phyloP scores from a whole-genome alignment of 805 yeast species.

The Candida glaebosa region DNA sequence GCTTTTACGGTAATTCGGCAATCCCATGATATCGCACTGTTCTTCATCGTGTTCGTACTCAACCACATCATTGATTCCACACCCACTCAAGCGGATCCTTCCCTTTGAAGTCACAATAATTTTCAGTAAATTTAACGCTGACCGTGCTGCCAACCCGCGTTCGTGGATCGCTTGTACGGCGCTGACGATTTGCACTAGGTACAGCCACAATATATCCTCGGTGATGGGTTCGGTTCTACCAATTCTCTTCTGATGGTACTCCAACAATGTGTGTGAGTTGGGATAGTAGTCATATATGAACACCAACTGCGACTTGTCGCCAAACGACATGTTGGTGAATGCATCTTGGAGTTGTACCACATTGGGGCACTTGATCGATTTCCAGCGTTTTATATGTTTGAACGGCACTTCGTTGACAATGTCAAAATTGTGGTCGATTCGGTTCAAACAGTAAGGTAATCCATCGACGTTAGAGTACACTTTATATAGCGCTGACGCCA shows the following conservation, averaged over 20 bases:
- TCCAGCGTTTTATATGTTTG: constrained; percentile 66
- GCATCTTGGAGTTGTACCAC: constrained; percentile 72
- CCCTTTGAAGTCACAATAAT: constrained; percentile 70
- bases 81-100: constrained; percentile 66
- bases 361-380: constrained; percentile 47
- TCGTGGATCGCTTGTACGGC: constrained; percentile 69
- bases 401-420: constrained; percentile 52
- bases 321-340: constrained; percentile 83
- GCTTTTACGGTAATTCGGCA: constrained; percentile 8
- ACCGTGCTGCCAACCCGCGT: constrained; percentile 58
- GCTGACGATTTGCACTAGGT: constrained; percentile 67
- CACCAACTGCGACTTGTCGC: constrained; percentile 57
- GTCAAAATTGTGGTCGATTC: constrained; percentile 48
- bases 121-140: constrained; percentile 59
- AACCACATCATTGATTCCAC: constrained; percentile 70
- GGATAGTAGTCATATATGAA: constrained; percentile 87
- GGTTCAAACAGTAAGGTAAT: constrained; percentile 66
- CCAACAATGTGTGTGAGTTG: constrained; percentile 63
- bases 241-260: constrained; percentile 51
- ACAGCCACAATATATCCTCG: constrained; percentile 70
- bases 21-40: constrained; percentile 14
- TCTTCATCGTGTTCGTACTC: constrained; percentile 31
- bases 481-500: constrained; percentile 65
- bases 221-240: constrained; percentile 49
- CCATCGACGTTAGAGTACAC: constrained; percentile 81